Base-by-base conservation (phyloP, 2,329 filamentous ascomycete genomes). In the Dactylellina leptospora region DNA sequence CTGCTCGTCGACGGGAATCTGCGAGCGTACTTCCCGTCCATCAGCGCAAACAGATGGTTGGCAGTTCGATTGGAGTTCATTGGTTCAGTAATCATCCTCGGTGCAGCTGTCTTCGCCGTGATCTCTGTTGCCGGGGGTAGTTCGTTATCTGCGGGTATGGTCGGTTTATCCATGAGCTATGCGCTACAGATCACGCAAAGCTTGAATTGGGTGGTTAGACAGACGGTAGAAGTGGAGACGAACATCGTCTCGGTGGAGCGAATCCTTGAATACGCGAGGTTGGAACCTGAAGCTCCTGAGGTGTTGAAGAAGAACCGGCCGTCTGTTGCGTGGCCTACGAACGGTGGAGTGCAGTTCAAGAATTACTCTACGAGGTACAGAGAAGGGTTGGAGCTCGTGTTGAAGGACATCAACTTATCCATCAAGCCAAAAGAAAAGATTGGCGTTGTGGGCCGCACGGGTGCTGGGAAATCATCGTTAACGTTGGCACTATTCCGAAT, bases 191-290 rank as follows among this genome's bases (percentile, higher is more conserved):
- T 99, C 78, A 99, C 95, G 1, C 91, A 93, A 76, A 96, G 93
- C 33, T 85, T 99, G 77, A 99, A 97, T 83, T 99, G 95, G 95
- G 97, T 99, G 78, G 95, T 99, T 55, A 88, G 96, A 69, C 95
- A 99, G 81, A 97, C 93, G 0, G 95, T 99, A 30, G 96, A 99
- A 81, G 95, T 99, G n/a, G 96, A 99, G 84, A 97, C 93, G n/a
- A 99, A 99, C 81, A 99, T 99, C 78, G 93, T 99, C 47, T 96
- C 93, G 8, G 95, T 99, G 36, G 95, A 99, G 84, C 90, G 95
- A 78, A 93, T 99, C 50, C 87, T 99, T 53, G 96, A 99, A 81
- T 99, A 99, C 81, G 91, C 93, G 66, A 85, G 86, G 54, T 85
- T 99, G 74, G 93, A 93, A 23, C 95, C 90, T 80, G 95, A 99